phyloP scores from a whole-genome alignment of 371 early-diverging fungal genomes.

The Smittium culicis region DNA sequence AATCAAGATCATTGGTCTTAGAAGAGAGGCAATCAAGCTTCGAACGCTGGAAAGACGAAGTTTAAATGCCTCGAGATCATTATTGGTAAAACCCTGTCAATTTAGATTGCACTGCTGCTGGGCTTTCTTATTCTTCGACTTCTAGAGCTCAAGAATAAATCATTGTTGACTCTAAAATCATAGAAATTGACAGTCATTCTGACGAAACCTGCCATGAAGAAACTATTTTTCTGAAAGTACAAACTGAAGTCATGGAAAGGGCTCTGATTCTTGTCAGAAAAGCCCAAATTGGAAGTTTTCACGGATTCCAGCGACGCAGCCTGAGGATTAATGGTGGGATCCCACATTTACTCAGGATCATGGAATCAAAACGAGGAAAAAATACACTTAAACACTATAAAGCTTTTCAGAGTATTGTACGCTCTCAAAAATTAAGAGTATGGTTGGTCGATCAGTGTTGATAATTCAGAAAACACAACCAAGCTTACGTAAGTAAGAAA shows the following conservation, averaged over 20 bases:
- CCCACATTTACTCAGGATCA: neutral
- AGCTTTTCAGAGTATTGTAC: neutral
- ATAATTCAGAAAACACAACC: neutral
- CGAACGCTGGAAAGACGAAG: neutral
- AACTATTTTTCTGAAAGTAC: neutral
- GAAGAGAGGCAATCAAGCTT: neutral
- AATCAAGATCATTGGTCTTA: neutral
- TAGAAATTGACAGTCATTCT: neutral
- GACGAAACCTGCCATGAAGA: neutral
- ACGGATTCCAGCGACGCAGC: neutral
- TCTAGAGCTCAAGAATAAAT: neutral
- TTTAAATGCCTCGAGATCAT: neutral
- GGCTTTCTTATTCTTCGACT: neutral
- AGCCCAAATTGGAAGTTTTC: neutral
- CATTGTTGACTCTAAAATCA: neutral
- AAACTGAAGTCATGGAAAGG: neutral
- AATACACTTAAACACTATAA: neutral
- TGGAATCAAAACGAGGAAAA: neutral
- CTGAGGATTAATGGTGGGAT: neutral
- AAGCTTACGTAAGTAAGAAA: neutral
- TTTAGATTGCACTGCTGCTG: neutral
- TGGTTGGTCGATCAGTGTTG: neutral
- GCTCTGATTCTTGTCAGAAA: neutral
- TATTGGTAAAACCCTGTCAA: neutral
- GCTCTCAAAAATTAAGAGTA: neutral